Conservation (phyloP, 257 asterid genomes). For the Dorcoceras hygrometricum region DNA sequence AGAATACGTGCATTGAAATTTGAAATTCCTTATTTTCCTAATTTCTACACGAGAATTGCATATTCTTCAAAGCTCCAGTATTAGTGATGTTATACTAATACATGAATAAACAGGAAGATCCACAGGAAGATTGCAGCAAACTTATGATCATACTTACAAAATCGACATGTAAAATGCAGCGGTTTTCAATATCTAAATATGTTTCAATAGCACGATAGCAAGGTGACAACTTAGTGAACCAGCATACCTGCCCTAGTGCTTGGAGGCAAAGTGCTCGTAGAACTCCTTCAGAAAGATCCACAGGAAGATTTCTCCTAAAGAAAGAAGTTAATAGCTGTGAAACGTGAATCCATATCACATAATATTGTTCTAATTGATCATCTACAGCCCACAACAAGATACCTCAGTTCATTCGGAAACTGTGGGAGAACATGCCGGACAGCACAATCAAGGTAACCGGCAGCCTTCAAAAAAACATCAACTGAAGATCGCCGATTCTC, state of each 20-base stretch:
- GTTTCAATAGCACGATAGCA: slow-evolving; percentile 10
- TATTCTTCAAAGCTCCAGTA: too few relatives aligned
- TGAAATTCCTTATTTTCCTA: too few relatives aligned
- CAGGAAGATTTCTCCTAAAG: slow-evolving; percentile 83
- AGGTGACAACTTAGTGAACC: slow-evolving; percentile 19
- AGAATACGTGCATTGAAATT: too few relatives aligned
- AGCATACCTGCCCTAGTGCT: slow-evolving; percentile 87
- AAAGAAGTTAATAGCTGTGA: slow-evolving; percentile 18
- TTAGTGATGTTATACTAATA: too few relatives aligned
- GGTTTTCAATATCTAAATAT: neutral
- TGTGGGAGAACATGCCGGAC: slow-evolving; percentile 87
- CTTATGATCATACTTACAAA: too few relatives aligned
- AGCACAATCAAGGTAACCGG: slow-evolving; percentile 97
- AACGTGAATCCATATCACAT: slow-evolving; percentile 23
- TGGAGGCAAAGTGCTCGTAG: slow-evolving; percentile 94
- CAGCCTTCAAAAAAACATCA: slow-evolving; percentile 89
- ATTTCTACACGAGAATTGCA: too few relatives aligned
- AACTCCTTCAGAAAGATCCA: slow-evolving; percentile 96
- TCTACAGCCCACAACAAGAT: slow-evolving; percentile 22
- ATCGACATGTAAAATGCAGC: slow-evolving; percentile 8
- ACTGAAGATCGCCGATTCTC: slow-evolving; percentile 86
- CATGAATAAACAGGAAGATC: too few relatives aligned
- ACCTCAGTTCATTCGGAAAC: slow-evolving; percentile 81
- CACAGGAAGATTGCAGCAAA: too few relatives aligned
- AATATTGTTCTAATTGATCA: slow-evolving; percentile 13